These are phyloP conservation scores for Primulina tabacum DNA, from an alignment of 257 asterid species.

Conservation along the genomic window DNA sequence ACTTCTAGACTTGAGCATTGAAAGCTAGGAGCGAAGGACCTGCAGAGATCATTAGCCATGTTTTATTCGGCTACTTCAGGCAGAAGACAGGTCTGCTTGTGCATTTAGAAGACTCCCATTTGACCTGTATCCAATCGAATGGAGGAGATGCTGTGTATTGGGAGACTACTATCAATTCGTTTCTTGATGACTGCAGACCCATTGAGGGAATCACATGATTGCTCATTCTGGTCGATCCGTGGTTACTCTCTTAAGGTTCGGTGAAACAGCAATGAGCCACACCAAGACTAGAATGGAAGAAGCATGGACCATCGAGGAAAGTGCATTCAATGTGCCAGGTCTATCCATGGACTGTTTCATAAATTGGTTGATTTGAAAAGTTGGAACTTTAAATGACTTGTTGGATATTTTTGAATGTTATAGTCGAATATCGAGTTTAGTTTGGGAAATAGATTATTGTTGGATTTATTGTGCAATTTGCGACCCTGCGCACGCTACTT, in stretches of 20 bases:
- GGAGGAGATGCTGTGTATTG: conserved; percentile 71
- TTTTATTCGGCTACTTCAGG: conserved; percentile 71
- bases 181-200: conserved; percentile 58
- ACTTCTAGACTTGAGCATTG: conserved; percentile 16
- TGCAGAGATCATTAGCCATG: conserved; percentile 69
- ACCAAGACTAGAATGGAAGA: conserved; percentile 82
- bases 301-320: conserved; percentile 54
- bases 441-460: no score
- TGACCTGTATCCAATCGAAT: conserved; percentile 60
- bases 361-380: no score
- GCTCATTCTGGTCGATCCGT: conserved; percentile 73
- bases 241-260: conserved; percentile 68
- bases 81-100: conserved; percentile 82
- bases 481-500: no score
- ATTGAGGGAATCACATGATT: conserved; percentile 78
- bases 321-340: conserved; percentile 51
- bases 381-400: no score
- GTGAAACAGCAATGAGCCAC: conserved; percentile 77
- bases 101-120: conserved; percentile 72
- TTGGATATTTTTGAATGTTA: no score
- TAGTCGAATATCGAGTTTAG: no score
- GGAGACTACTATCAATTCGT: conserved; percentile 72
- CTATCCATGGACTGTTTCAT: conserved; percentile 45
- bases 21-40: conserved; percentile 78
- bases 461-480: no score